Base-by-base conservation (phyloP, 164 flowering plant species). In the Berberis vulgaris region DNA sequence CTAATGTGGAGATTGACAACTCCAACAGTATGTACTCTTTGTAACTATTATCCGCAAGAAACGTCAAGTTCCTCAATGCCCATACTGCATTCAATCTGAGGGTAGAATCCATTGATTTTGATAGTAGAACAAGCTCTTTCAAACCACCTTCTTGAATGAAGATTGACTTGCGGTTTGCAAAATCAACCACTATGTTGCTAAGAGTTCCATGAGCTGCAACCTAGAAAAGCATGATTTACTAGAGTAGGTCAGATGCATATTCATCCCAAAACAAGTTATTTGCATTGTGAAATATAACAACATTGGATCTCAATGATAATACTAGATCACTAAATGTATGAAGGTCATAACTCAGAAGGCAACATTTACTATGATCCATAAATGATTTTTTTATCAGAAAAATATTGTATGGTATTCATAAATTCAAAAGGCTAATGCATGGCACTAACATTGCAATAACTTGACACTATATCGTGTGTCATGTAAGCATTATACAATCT, bases 51-150 rank as follows among this genome's bases (percentile, higher is more conserved):
- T 86, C 88, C 12, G 90, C 86, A 62, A 77, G 84, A 72, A 95
- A 95, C 60, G 82, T 66, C 74, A 89, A 71, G 76, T 95, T 95
- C 80, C 81, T 85, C 74, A 95, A 82, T 69, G 97, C 97, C 88
- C 83, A 80, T 13, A 86, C 73, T 47, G 97, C 83, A 69, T 83
- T 84, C 64, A 75, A 65, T 75, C 96, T 85, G 44, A 89, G 69
- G 39, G 71, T 54, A 46, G 90, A 56, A 73, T 89, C 96, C 96
- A 95, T 89, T 40, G 99, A 89, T 68, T 80, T 81, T 55, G 99
- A 80, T 61, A 86, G 78, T 69, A 78, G 83, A 70, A 85, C 83
- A 63, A 95, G 91, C 69, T 78, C 79, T 63, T 82, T 83, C 46
- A 86, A 74, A 59, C 86, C 94, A 68, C 97, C 96, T 79, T 78